A percentile compares a stretch with the other conserved stretches of the same genome.
Conservation (phyloP, 2,329 filamentous ascomycete species). For the Cadophora sp. region DNA sequence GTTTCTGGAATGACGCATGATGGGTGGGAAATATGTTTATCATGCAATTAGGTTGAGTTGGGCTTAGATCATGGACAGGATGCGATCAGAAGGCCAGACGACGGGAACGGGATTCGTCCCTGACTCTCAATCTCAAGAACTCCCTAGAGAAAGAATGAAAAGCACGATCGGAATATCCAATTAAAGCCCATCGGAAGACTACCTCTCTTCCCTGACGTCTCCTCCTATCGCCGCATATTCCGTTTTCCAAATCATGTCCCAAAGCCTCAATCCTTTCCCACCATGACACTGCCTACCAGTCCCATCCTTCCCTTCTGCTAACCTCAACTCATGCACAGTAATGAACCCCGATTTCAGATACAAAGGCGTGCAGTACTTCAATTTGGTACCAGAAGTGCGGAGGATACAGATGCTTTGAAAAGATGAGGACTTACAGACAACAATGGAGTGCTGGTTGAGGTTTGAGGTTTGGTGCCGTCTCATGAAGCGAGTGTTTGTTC, state of each 20-base stretch:
- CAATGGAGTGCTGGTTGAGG: no score
- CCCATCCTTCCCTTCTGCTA: background rate
- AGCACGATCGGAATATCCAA: no score
- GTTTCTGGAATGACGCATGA: background rate
- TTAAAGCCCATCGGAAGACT: no score
- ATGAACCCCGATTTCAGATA: background rate
- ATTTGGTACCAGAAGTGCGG: no score
- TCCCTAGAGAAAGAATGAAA: background rate
- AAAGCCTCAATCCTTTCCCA: background rate
- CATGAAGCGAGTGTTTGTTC: no score
- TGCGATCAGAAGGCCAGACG: background rate
- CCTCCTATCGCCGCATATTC: background rate
- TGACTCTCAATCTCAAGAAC: background rate
- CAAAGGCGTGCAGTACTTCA: background rate
- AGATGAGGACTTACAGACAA: no score
- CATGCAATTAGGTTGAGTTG: background rate
- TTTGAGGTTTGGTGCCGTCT: no score
- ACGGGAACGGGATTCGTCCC: background rate
- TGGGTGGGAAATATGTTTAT: background rate
- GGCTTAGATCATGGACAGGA: background rate
- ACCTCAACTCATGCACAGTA: background rate
- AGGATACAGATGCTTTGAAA: no score
- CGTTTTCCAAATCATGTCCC: background rate
- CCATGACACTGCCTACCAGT: background rate
- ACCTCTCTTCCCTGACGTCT: background rate